These are phyloP conservation scores for Oryza coarctata DNA, from an alignment of 176 grass and related monocot species.

Conservation along the genomic window DNA sequence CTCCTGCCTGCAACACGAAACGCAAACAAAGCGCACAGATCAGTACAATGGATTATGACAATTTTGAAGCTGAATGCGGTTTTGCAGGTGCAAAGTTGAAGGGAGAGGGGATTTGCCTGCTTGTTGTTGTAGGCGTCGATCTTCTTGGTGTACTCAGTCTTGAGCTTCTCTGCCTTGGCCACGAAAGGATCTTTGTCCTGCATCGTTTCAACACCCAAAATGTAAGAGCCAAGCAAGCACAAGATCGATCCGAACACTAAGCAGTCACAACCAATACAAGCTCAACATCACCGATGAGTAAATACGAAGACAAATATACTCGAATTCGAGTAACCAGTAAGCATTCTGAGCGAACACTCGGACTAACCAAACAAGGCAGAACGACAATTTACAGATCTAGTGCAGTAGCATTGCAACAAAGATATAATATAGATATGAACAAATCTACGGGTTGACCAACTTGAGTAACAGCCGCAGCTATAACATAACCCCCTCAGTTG, in stretches of 20 bases:
- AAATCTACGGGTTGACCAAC: too few species aligned
- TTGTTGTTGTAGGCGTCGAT: slow-evolving; percentile 75
- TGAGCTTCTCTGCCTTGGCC: slow-evolving; percentile 82
- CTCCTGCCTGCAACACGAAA: slow-evolving; percentile 16
- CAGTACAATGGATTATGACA: neutral
- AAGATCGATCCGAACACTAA: neutral
- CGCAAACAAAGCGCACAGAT: neutral
- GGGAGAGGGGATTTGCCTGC: slow-evolving; percentile 14
- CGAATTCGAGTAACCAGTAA: neutral
- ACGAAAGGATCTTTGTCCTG: slow-evolving; percentile 82
- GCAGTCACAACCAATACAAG: neutral
- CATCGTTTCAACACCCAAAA: neutral
- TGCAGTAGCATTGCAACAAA: neutral
- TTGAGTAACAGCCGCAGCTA: too few species aligned
- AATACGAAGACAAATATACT: neutral
- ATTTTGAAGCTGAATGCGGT: too few species aligned
- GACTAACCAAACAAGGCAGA: neutral
- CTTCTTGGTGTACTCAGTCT: slow-evolving; percentile 78
- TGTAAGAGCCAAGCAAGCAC: neutral
- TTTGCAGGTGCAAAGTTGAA: neutral
- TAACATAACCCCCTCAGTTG: too few species aligned
- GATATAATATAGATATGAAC: too few species aligned
- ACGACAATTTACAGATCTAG: neutral
- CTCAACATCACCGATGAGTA: too few species aligned
- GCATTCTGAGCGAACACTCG: neutral